Conservation (phyloP, 2,329 filamentous ascomycete species). For the Thielaviopsis cerberus region DNA sequence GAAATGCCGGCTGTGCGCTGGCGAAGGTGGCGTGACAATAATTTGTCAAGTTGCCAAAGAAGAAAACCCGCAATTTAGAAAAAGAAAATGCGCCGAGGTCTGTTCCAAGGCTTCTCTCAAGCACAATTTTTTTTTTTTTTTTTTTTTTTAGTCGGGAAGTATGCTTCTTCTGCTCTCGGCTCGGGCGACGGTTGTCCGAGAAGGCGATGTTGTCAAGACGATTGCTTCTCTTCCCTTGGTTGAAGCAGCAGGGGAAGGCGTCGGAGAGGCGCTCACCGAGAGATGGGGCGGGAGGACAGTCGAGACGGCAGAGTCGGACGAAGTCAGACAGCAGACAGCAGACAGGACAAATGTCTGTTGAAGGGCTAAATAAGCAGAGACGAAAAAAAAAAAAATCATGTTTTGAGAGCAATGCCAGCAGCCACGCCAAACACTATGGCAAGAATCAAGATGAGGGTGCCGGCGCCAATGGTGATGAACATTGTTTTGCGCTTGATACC, state of each 20-base stretch:
- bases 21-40: background rate
- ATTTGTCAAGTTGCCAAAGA: background rate
- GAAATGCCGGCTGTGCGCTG: background rate
- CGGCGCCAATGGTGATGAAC: conserved; percentile 14
- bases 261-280: background rate
- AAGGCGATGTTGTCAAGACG: background rate
- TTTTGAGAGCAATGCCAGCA: conserved; percentile 14
- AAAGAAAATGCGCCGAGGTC: background rate
- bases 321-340: background rate
- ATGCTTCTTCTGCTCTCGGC: background rate
- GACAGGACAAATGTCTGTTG: background rate
- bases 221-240: background rate
- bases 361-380: background rate
- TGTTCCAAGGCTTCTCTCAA: background rate
- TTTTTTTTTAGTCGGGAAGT: background rate
- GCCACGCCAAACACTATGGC: conserved; percentile 15
- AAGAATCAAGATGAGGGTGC: conserved; percentile 12
- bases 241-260: background rate
- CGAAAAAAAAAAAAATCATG: background rate
- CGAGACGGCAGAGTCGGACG: background rate
- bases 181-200: background rate
- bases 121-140: background rate
- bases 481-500: conserved; percentile 14
- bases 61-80: background rate
- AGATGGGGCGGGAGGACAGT: background rate